A percentile compares a stretch with the other conserved stretches of the same genome.
Conservation (phyloP, 305 asterid genomes). For the Plantago coronopus region DNA sequence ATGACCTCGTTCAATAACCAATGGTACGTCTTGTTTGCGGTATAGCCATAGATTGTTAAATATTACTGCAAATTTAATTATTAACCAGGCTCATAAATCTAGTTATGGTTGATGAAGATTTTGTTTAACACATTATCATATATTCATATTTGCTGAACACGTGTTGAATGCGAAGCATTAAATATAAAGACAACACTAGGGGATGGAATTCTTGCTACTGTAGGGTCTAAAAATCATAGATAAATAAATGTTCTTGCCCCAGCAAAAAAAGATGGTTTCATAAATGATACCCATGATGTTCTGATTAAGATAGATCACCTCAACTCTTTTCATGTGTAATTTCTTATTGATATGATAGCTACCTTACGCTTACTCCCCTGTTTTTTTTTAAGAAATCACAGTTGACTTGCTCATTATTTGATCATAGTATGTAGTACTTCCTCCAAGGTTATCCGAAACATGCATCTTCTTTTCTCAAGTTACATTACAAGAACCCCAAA, state of each 20-base stretch:
- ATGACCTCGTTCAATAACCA: not conserved
- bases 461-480: no score
- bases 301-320: not conserved
- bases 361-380: no score
- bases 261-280: no score
- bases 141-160: no score
- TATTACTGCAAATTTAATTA: conserved; percentile 1
- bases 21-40: not conserved
- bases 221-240: not conserved
- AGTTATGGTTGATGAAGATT: not conserved
- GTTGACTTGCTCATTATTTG: no score
- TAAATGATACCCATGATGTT: not conserved
- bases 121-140: not conserved
- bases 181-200: not conserved
- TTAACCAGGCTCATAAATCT: not conserved
- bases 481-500: no score
- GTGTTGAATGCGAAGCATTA: no score
- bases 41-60: conserved; percentile 3
- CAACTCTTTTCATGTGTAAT: no score
- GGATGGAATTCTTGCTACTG: not conserved
- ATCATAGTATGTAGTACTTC: no score
- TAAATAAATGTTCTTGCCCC: not conserved
- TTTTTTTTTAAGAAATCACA: no score
- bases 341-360: no score
- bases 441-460: no score